phyloP scores from a whole-genome alignment of 192 early-diverging fungal species.

The Mortierella hygrophila region DNA sequence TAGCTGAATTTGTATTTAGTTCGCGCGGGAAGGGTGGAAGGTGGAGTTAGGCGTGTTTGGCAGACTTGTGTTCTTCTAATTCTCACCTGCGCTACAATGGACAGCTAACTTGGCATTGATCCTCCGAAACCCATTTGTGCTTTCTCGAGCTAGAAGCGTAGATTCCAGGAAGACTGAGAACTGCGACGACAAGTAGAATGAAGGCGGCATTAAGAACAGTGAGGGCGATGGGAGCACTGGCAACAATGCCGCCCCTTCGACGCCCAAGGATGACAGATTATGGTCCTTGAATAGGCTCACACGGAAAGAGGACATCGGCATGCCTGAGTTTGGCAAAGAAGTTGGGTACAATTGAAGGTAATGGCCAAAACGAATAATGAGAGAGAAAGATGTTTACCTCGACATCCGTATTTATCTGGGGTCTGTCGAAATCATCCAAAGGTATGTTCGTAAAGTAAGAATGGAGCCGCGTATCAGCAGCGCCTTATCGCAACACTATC shows the following conservation, averaged over 20 bases:
- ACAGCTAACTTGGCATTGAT: not conserved
- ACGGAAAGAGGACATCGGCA: not conserved
- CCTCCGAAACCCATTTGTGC: not conserved
- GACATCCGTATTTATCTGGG: too few relatives aligned
- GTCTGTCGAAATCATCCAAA: too few relatives aligned
- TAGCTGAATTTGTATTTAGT: not conserved
- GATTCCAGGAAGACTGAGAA: not conserved
- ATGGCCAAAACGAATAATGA: too few relatives aligned
- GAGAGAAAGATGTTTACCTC: too few relatives aligned
- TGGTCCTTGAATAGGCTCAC: not conserved
- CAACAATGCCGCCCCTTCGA: conserved; percentile 4
- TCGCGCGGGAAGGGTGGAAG: conserved; percentile 3
- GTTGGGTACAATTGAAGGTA: conserved; percentile 5
- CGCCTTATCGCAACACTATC: too few relatives aligned
- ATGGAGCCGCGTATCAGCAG: too few relatives aligned
- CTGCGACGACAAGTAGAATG: not conserved
- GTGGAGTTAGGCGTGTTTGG: not conserved
- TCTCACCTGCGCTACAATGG: not conserved
- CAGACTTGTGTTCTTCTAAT: conserved; percentile 2
- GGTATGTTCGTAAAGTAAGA: too few relatives aligned
- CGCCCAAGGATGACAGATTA: not conserved
- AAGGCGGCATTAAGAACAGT: not conserved
- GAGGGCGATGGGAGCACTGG: conserved; percentile 3
- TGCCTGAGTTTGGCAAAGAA: conserved; percentile 9
- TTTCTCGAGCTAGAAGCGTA: conserved; percentile 1